phyloP scores from a whole-genome alignment of 83 land plant genomes.

The Picea engelmannii region DNA sequence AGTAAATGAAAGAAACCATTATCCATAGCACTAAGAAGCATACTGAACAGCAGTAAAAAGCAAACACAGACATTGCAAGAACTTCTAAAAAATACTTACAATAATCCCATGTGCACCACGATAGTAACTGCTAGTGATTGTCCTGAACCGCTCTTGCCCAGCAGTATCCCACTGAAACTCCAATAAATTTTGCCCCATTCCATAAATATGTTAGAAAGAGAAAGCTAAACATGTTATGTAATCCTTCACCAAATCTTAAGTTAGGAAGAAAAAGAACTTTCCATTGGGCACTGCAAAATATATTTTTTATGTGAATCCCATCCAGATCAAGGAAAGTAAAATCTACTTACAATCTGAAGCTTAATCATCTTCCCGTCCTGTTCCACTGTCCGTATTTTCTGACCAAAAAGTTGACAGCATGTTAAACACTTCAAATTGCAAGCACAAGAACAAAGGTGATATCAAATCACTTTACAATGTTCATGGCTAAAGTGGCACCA shows the following conservation, averaged over 20 bases:
- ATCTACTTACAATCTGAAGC: constrained; percentile 77
- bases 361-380: constrained; percentile 94
- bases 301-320: neutral
- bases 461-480: neutral
- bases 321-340: constrained; percentile 5
- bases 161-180: constrained; percentile 59
- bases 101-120: constrained; percentile 68
- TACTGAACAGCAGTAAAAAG: too few species aligned
- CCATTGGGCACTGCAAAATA: neutral
- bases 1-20: too few species aligned
- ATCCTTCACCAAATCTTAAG: neutral
- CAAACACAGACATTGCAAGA: too few species aligned
- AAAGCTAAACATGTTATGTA: neutral
- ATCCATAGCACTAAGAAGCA: too few species aligned
- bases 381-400: constrained; percentile 90
- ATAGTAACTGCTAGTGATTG: constrained; percentile 68
- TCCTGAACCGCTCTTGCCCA: constrained; percentile 67
- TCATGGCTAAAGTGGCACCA: neutral
- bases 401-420: neutral
- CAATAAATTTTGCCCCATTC: neutral
- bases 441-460: neutral
- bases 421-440: neutral
- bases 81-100: too few species aligned
- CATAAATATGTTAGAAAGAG: neutral
- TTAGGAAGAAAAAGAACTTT: neutral